phyloP scores from a whole-genome alignment of 2,329 filamentous ascomycete genomes.

The Calonectria fujianensis region DNA sequence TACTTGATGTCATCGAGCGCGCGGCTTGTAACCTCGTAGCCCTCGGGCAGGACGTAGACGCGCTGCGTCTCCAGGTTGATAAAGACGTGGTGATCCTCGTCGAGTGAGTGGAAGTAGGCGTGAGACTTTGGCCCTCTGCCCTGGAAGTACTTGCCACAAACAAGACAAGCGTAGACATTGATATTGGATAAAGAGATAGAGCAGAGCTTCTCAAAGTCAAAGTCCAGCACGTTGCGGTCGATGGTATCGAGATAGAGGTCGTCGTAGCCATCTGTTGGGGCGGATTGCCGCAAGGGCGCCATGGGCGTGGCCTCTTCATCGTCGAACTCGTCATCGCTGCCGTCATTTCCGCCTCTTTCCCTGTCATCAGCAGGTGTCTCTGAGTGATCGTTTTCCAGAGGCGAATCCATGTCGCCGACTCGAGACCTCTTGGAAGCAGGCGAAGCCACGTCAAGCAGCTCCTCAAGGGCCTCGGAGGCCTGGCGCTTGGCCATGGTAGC shows the following conservation, averaged over 20 bases:
- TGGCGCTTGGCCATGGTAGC: conserved; percentile 72
- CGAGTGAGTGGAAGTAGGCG: conserved; percentile 97
- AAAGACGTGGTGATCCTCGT: conserved; percentile 96
- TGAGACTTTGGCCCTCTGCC: conserved; percentile 95
- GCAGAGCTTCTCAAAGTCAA: conserved; percentile 99
- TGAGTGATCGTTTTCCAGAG: conserved; percentile 59
- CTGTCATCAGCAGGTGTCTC: conserved; percentile 55
- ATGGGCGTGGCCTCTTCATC: conserved; percentile 64
- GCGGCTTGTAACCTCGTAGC: conserved; percentile 96
- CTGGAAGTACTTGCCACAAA: conserved; percentile 98
- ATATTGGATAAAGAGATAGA: conserved; percentile 97
- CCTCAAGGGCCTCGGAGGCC: conserved; percentile 76
- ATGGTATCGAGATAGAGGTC: conserved; percentile 99
- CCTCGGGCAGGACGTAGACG: conserved; percentile 94
- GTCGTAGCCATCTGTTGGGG: conserved; percentile 90
- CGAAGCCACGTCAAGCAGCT: conserved; percentile 72
- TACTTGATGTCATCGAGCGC: conserved; percentile 99
- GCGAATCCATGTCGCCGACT: conserved; percentile 67
- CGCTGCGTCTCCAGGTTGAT: conserved; percentile 97
- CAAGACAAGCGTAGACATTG: conserved; percentile 97
- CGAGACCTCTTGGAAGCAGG: conserved; percentile 77
- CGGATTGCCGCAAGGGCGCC: conserved; percentile 73
- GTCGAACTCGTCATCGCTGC: conserved; percentile 63
- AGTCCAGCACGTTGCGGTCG: conserved; percentile 93
- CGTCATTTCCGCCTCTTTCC: conserved; percentile 53